Percentiles rank a stretch among this genome's conserved stretches.
phyloP scores from a whole-genome alignment of 176 grass and related monocot genomes.

The Dactylis glomerata region DNA sequence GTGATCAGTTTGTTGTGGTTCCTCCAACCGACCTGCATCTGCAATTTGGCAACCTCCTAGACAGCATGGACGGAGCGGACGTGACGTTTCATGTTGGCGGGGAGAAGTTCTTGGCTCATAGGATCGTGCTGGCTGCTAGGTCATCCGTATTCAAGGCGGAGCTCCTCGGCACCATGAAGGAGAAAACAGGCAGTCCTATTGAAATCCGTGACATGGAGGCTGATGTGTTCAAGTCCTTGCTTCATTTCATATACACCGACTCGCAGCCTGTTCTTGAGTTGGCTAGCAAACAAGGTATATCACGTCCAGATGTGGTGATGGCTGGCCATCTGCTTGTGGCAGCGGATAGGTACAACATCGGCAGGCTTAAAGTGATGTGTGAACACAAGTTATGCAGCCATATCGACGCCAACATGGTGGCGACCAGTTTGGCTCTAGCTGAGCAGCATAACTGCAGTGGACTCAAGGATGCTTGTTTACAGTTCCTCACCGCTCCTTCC shows the following conservation, averaged over 20 bases:
- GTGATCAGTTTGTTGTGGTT: neutral
- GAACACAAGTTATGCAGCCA: constrained; percentile 19
- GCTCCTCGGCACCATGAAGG: neutral
- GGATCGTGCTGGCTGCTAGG: too few species aligned
- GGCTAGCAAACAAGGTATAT: neutral
- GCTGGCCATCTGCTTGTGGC: constrained; percentile 38
- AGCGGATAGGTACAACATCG: constrained; percentile 33
- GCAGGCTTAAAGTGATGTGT: constrained; percentile 38
- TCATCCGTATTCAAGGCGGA: too few species aligned
- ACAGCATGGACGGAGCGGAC: constrained; percentile 4
- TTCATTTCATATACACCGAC: constrained; percentile 40
- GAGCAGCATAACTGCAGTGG: constrained; percentile 15
- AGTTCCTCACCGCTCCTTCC: too few species aligned
- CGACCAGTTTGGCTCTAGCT: neutral
- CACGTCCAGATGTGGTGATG: neutral
- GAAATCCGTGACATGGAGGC: too few species aligned
- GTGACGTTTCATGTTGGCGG: neutral
- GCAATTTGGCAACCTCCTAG: neutral
- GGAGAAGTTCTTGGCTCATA: too few species aligned
- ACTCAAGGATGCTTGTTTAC: too few species aligned
- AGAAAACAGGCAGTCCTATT: too few species aligned
- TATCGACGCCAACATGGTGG: neutral
- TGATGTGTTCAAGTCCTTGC: constrained; percentile 11
- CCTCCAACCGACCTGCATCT: neutral
- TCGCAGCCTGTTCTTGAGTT: neutral